Evolutionary conservation across 305 asterid genomes (phyloP).

Genomic region (Fraxinus latifolia): DNA sequence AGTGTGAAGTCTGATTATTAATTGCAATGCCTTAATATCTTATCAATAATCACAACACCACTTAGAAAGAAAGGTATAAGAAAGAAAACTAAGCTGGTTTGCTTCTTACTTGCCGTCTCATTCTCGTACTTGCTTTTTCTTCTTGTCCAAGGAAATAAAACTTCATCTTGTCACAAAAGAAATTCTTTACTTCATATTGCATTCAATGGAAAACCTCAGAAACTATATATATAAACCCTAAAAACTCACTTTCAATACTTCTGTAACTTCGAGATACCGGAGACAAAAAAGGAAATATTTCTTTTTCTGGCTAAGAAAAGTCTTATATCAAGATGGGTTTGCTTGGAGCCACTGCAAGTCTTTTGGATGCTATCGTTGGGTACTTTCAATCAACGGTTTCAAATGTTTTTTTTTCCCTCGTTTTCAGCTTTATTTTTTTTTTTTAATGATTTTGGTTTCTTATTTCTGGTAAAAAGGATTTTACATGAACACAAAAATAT

Average conservation of each 20-base stretch:
- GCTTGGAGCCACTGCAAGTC: constrained; percentile 59
- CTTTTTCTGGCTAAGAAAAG: not conserved
- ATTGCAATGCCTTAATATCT: not conserved
- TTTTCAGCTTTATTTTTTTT: not conserved
- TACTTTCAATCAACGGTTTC: constrained; percentile 16
- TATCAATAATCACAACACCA: not conserved
- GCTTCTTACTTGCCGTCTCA: constrained; percentile 3
- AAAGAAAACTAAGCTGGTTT: not conserved
- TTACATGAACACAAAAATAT: not conserved
- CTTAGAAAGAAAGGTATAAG: not conserved
- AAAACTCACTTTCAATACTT: not conserved
- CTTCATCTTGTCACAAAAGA: not conserved
- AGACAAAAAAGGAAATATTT: not conserved
- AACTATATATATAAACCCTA: constrained; percentile 5
- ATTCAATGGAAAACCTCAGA: not conserved
- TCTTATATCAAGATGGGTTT: constrained; percentile 43
- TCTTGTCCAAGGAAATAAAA: not conserved
- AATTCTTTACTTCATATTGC: not conserved
- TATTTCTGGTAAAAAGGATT: not conserved
- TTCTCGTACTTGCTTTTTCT: not conserved
- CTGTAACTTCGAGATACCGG: not conserved
- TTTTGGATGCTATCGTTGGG: constrained; percentile 72
- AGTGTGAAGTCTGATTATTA: not conserved
- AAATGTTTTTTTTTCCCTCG: not conserved
- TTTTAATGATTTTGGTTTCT: not conserved